These are phyloP conservation scores for Hypoxylon cercidicola DNA, from an alignment of 495 filamentous ascomycete genomes.

Conservation along the genomic window DNA sequence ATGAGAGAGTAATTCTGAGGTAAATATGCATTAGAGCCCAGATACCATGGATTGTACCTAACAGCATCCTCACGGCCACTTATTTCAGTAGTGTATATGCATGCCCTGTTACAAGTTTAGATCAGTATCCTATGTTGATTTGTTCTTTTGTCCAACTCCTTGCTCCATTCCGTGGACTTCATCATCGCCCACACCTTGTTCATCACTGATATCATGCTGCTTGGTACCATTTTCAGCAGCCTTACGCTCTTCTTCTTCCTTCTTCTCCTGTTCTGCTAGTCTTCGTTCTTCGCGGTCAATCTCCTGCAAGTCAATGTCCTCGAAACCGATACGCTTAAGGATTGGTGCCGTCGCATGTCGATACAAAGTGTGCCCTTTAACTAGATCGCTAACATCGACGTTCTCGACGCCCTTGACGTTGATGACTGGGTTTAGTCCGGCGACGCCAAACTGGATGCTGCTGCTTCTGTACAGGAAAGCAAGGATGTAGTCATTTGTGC, in stretches of 20 bases:
- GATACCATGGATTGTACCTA: no score
- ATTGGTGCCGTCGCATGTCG: constrained; percentile 66
- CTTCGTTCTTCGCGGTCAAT: constrained; percentile 54
- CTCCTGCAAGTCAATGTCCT: constrained; percentile 62
- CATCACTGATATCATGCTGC: background rate
- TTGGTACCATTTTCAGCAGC: constrained; percentile 28
- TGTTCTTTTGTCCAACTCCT: constrained; percentile 23
- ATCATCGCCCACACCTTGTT: constrained; percentile 13
- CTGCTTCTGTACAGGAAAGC: constrained; percentile 67
- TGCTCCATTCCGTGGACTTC: constrained; percentile 28
- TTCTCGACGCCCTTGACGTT: constrained; percentile 68
- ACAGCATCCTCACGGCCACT: no score
- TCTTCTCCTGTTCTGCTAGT: constrained; percentile 53
- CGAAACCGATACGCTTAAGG: constrained; percentile 66
- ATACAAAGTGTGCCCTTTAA: constrained; percentile 67
- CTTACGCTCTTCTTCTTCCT: constrained; percentile 50
- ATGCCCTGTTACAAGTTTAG: no score
- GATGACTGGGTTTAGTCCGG: constrained; percentile 63
- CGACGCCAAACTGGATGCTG: constrained; percentile 67
- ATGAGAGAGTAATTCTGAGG: no score
- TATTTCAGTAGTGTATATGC: no score
- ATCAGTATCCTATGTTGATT: no score
- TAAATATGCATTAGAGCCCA: no score
- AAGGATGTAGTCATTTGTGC: constrained; percentile 69
- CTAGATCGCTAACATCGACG: constrained; percentile 65